A percentile compares a stretch with the other conserved stretches of the same genome.
Conservation (phyloP, 352 stramenopile species). For the Pythium plurisporium region DNA sequence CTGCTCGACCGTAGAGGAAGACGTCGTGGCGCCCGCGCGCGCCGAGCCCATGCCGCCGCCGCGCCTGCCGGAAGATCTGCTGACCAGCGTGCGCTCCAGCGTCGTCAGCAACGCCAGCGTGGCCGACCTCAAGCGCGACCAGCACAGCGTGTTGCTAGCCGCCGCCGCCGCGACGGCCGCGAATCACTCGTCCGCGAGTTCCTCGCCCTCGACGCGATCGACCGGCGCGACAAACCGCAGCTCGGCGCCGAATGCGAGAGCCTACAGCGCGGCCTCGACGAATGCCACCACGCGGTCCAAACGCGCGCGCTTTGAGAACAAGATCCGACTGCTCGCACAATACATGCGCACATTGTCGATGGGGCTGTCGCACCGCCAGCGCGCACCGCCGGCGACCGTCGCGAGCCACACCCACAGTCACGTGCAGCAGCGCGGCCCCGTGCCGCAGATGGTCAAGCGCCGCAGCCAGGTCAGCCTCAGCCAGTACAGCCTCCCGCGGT, state of each 20-base stretch:
- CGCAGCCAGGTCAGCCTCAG: slow-evolving; percentile 20
- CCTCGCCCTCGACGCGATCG: not conserved
- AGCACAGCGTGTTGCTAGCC: slow-evolving; percentile 1
- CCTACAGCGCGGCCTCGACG: not conserved
- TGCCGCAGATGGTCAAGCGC: slow-evolving; percentile 14
- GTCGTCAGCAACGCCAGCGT: slow-evolving; percentile 19
- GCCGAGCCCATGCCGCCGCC: not conserved
- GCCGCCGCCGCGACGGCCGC: no score
- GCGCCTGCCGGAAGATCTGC: slow-evolving; percentile 8
- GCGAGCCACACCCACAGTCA: slow-evolving; percentile 6
- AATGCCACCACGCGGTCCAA: not conserved
- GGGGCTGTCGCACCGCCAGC: slow-evolving; percentile 9
- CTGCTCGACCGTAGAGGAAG: slow-evolving; percentile 18
- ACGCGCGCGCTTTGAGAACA: slow-evolving; percentile 18
- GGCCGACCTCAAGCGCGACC: slow-evolving; percentile 21
- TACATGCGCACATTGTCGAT: slow-evolving; percentile 24
- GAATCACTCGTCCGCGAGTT: not conserved
- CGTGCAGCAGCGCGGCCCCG: not conserved
- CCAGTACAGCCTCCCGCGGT: slow-evolving; percentile 19
- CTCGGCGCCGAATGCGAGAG: not conserved
- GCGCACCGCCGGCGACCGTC: not conserved
- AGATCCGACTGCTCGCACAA: slow-evolving; percentile 20
- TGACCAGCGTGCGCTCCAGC: slow-evolving; percentile 16
- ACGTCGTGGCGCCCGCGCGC: slow-evolving; percentile 9
- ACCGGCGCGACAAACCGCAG: not conserved